Base-by-base conservation (phyloP, 257 asterid genomes). In the Solanum infundibuliforme region DNA sequence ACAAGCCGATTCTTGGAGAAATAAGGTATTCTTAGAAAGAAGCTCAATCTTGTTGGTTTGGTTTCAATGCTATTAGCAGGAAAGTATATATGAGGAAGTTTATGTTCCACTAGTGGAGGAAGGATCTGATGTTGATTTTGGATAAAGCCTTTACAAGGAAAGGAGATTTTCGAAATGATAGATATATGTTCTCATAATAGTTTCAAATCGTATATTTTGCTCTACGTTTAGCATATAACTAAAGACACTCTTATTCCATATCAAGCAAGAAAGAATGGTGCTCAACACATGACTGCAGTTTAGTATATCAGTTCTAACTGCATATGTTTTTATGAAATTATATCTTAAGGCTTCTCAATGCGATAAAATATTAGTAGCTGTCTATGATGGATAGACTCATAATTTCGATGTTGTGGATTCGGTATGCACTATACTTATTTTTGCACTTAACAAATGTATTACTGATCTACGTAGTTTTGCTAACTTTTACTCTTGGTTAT, bases 331-430 rank as follows among this genome's bases (percentile, higher is more conserved):
- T 92, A 85, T 95, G 94, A 93, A 83, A 89, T 89, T 98, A 86
- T 95, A 93, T 92, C 97, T 95, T 77, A 93, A 95, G 91, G 98
- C 96, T 34, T 97, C 97, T 88, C 97, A 94, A 89, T 93, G 96
- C 12, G 98, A 97, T 88, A 84, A 75, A 96, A 94, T 95, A 97
- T 95, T 41, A 32, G 90, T 34, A 12, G 14, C 1, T 39, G 85
- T 34, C 20, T 11, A 52, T 52, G n/a, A 52, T 52, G 62, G 8
- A 52, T 52, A 16, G 0, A 52, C 62, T 52, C n/a, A 52, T 52
- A 52, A 52, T 52, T 52, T 52, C 2, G n/a, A 18, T 3, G 4
- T 52, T 18, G 23, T 52, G 9, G 4, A 21, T 31, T 32, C 4
- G 9, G 7, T 31, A 71, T 71, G 39, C 11, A 31, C 12, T 7